A percentile compares a stretch with the other conserved stretches of the same genome.
These are phyloP conservation scores for Durotheca rogersii DNA, from an alignment of 495 filamentous ascomycete species.

Conservation along the genomic window DNA sequence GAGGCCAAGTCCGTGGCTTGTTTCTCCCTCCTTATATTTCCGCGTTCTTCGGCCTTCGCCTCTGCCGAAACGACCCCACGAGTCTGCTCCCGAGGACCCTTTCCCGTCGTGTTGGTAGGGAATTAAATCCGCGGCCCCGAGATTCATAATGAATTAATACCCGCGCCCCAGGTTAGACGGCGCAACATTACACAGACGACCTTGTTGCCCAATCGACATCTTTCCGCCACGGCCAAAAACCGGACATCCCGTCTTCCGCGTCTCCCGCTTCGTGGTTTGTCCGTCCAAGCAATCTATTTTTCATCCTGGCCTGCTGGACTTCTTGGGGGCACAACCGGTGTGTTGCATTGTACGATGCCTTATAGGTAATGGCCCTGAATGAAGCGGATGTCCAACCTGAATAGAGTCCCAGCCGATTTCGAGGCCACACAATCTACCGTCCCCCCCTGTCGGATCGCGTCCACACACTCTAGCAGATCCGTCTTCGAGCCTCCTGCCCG, in stretches of 20 bases:
- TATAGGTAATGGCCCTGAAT: conserved; percentile 5
- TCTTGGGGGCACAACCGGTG: conserved; percentile 10
- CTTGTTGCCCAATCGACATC: conserved; percentile 15
- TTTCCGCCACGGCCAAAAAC: conserved; percentile 15
- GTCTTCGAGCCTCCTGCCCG: neutral
- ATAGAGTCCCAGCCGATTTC: conserved; percentile 10
- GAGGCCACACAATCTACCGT: conserved; percentile 9
- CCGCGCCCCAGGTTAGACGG: conserved; percentile 20
- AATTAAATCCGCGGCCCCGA: conserved; percentile 23
- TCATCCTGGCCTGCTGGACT: conserved; percentile 9
- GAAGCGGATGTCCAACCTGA: conserved; percentile 16
- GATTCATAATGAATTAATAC: conserved; percentile 20
- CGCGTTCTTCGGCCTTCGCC: too few relatives aligned
- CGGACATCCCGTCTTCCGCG: conserved; percentile 12
- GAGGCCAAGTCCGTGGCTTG: conserved; percentile 4
- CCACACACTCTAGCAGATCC: conserved; percentile 6
- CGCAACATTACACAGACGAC: conserved; percentile 27
- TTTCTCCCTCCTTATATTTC: neutral
- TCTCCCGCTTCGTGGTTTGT: conserved; percentile 12
- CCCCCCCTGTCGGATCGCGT: neutral
- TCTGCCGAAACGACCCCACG: too few relatives aligned
- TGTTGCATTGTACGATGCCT: conserved; percentile 22
- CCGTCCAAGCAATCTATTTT: conserved; percentile 8
- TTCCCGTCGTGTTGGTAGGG: conserved; percentile 5
- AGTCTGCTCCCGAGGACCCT: neutral